Evolutionary conservation across 2,329 filamentous ascomycete genomes (phyloP), one percentile per base, ranked within the genome.

Genomic region (Xenoacremonium recifei): DNA sequence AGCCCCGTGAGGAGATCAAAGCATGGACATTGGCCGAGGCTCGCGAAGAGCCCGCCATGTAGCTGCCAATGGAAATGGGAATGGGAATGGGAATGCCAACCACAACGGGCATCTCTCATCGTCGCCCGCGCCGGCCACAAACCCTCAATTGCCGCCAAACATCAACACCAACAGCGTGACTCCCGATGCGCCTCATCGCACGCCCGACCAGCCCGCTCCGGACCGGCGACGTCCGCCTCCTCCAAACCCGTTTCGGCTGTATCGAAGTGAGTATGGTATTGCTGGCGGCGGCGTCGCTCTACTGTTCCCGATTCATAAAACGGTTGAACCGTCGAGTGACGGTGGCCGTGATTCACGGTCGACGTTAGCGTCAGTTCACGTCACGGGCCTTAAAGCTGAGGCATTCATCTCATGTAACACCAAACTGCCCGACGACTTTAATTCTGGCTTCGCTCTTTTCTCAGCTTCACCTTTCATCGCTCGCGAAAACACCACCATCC

Each of bases 241-340:
- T 19, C 60, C 60, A 29, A 62, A 67, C 54, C 65, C 65, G 0
- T 67, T 67, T 45, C 63, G 65, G 15, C 51, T 67, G 3, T 63
- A 67, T 38, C 57, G 63, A 50, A 58, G 65, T 67, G 44, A 65
- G 65, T 63, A 13, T n/a, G n/a, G n/a, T n/a, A n/a, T n/a, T n/a
- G n/a, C n/a, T n/a, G n/a, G n/a, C n/a, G n/a, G n/a, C n/a, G n/a
- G n/a, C n/a, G n/a, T n/a, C n/a, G n/a, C n/a, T n/a, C n/a, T n/a
- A n/a, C n/a, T n/a, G n/a, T n/a, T n/a, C n/a, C n/a, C n/a, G n/a
- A n/a, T n/a, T n/a, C n/a, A n/a, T n/a, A n/a, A n/a, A n/a, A n/a
- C n/a, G n/a, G n/a, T n/a, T n/a, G n/a, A n/a, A n/a, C n/a, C n/a
- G n/a, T n/a, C n/a, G n/a, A n/a, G n/a, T n/a, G n/a, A n/a, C n/a